phyloP scores from a whole-genome alignment of 2,329 filamentous ascomycete genomes.

The Microthyrium microscopicum region DNA sequence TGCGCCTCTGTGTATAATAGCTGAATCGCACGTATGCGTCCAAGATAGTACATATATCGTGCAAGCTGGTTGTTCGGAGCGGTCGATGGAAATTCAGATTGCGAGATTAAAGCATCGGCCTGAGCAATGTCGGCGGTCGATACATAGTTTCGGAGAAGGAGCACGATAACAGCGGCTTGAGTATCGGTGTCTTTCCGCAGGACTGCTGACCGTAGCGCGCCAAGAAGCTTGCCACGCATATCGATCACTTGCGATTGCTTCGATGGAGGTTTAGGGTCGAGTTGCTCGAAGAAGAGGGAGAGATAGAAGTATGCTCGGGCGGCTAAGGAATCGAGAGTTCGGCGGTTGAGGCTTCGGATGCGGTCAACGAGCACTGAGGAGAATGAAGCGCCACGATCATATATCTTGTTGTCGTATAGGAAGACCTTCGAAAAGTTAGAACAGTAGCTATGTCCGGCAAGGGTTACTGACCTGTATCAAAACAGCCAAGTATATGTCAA shows the following conservation, averaged over 20 bases:
- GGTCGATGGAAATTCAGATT: conserved; percentile 86
- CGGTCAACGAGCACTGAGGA: conserved; percentile 69
- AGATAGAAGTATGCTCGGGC: conserved; percentile 98
- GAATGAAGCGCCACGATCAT: conserved; percentile 66
- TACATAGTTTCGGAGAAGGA: conserved; percentile 90
- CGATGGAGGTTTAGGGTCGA: conserved; percentile 73
- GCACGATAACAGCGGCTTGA: conserved; percentile 89
- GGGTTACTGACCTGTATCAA: conserved; percentile 31
- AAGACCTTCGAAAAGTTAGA: conserved; percentile 47
- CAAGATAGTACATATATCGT: conserved; percentile 91
- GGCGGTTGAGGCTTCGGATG: conserved; percentile 77
- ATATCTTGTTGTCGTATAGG: conserved; percentile 71
- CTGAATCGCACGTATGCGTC: conserved; percentile 90
- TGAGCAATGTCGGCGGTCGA: conserved; percentile 92
- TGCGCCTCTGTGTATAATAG: conserved; percentile 94
- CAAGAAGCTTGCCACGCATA: conserved; percentile 71
- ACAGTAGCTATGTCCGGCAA: not conserved
- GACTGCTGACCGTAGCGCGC: conserved; percentile 84
- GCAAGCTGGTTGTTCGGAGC: conserved; percentile 97
- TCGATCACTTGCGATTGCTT: conserved; percentile 73
- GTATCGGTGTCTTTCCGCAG: conserved; percentile 92
- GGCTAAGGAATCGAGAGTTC: conserved; percentile 82
- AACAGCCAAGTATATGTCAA: conserved; percentile 79
- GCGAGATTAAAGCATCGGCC: conserved; percentile 85
- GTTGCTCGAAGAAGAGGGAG: conserved; percentile 84